Base-by-base conservation (phyloP, 345 rosid genomes). In the Streptanthus diversifolius region DNA sequence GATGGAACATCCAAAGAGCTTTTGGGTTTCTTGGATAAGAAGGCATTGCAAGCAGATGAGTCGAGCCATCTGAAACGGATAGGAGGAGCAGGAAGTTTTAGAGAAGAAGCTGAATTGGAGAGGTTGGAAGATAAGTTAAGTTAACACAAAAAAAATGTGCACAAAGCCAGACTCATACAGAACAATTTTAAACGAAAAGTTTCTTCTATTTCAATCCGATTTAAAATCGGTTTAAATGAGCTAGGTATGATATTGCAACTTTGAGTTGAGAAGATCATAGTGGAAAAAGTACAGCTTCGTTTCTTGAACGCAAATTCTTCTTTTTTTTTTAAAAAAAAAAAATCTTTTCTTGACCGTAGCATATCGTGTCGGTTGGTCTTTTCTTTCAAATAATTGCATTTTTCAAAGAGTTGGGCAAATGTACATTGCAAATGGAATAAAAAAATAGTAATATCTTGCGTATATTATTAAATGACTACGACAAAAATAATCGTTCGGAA, bases 291-390 rank as follows among this genome's bases (percentile, higher is more conserved):
- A 5, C 21, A 21, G 7, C 52, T n/a, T 47, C 19, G 8, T 65
- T 27, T 11, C n/a, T n/a, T n/a, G n/a, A n/a, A n/a, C n/a, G n/a
- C n/a, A n/a, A n/a, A n/a, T n/a, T n/a, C n/a, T n/a, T n/a, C n/a
- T n/a, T n/a, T n/a, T n/a, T n/a, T n/a, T n/a, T n/a, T n/a, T n/a
- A n/a, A n/a, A n/a, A n/a, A n/a, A n/a, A n/a, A n/a, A n/a, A n/a
- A n/a, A 39, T 24, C 0, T 11, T 45, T 19, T 24, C 1, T 35
- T 35, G 48, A 51, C 63, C 53, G 13, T 54, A 40, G 18, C 3
- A 54, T 19, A 2, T n/a, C 3, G 13, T 70, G 58, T 59, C 49
- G 66, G 74, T 48, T 58, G 66, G 65, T 44, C 25, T 44, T 69
- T 5, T 32, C 22, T 19, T 56, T 54, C 33, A 17, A 54, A 30